These are phyloP conservation scores for Isoetes engelmannii DNA, from an alignment of 83 land plant genomes.

Conservation along the genomic window DNA sequence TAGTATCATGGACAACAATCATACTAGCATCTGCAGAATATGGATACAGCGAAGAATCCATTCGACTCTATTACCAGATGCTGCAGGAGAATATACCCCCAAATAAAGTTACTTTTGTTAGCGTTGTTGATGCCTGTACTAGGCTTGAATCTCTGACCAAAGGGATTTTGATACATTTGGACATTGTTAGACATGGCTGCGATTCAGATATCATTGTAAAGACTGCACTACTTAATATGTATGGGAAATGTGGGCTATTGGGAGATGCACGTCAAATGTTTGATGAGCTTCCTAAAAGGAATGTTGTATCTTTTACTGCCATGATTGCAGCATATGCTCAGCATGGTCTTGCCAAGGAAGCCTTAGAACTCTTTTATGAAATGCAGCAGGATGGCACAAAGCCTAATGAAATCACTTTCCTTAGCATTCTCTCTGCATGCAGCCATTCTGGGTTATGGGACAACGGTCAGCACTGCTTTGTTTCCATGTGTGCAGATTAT, in stretches of 20 bases:
- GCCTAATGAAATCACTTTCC: slow-evolving; percentile 32
- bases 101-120: slow-evolving; percentile 19
- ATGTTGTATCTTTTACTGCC: slow-evolving; percentile 32
- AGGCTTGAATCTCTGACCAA: slow-evolving; percentile 21
- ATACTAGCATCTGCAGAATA: slow-evolving; percentile 20
- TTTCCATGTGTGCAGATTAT: slow-evolving; percentile 21
- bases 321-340: slow-evolving; percentile 41
- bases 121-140: slow-evolving; percentile 26
- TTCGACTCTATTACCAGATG: slow-evolving; percentile 9
- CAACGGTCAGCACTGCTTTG: slow-evolving; percentile 17
- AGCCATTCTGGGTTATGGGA: slow-evolving; percentile 27
- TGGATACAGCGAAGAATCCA: slow-evolving; percentile 10
- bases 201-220: slow-evolving; percentile 25
- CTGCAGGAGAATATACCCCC: slow-evolving; percentile 13
- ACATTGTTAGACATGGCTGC: slow-evolving; percentile 18
- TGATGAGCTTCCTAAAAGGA: slow-evolving; percentile 17
- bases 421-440: slow-evolving; percentile 38
- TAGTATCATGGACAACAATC: slow-evolving; percentile 24
- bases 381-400: slow-evolving; percentile 21
- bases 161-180: slow-evolving; percentile 24
- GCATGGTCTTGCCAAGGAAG: slow-evolving; percentile 28
- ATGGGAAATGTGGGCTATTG: slow-evolving; percentile 32
- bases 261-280: slow-evolving; percentile 21
- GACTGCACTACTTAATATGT: slow-evolving; percentile 39
- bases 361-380: slow-evolving; percentile 22